phyloP scores from a whole-genome alignment of 805 yeast genomes.

The Kuraishia cidri region DNA sequence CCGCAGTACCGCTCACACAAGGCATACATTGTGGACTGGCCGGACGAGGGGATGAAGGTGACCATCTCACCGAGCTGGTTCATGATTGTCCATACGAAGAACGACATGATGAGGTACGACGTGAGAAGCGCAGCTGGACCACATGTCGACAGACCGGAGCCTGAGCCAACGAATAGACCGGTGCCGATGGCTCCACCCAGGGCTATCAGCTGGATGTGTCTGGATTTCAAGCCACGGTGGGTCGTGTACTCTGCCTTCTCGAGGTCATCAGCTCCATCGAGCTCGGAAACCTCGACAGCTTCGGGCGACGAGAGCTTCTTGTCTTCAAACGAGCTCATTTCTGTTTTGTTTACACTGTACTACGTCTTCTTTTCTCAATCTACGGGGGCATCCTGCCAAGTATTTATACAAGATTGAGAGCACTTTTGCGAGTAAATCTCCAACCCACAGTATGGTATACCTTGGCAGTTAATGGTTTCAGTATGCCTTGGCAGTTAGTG shows the following conservation, averaged over 20 bases:
- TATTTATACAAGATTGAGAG: too few relatives aligned
- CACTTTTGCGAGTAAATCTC: too few relatives aligned
- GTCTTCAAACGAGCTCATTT: too few relatives aligned
- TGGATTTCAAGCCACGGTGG: slow-evolving; percentile 33
- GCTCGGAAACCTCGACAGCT: not conserved
- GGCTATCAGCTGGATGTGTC: slow-evolving; percentile 57
- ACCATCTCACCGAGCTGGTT: slow-evolving; percentile 59
- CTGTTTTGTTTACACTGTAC: too few relatives aligned
- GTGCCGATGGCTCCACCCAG: slow-evolving; percentile 71
- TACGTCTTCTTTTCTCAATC: too few relatives aligned
- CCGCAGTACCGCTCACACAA: slow-evolving; percentile 19
- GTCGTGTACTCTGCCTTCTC: slow-evolving; percentile 5
- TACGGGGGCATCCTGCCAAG: too few relatives aligned
- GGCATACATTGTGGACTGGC: slow-evolving; percentile 27
- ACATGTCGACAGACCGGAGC: slow-evolving; percentile 24
- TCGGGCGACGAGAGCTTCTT: too few relatives aligned
- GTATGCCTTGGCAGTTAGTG: too few relatives aligned
- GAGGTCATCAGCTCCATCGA: not conserved
- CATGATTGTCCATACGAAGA: slow-evolving; percentile 59
- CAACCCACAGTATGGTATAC: too few relatives aligned
- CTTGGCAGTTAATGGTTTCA: too few relatives aligned
- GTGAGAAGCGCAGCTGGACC: slow-evolving; percentile 32
- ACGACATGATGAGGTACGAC: slow-evolving; percentile 55
- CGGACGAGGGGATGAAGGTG: slow-evolving; percentile 48
- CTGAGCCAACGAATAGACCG: slow-evolving; percentile 44